Evolutionary conservation across 2,329 filamentous ascomycete species (phyloP).

Genomic region (Thielaviopsis ethacetica): DNA sequence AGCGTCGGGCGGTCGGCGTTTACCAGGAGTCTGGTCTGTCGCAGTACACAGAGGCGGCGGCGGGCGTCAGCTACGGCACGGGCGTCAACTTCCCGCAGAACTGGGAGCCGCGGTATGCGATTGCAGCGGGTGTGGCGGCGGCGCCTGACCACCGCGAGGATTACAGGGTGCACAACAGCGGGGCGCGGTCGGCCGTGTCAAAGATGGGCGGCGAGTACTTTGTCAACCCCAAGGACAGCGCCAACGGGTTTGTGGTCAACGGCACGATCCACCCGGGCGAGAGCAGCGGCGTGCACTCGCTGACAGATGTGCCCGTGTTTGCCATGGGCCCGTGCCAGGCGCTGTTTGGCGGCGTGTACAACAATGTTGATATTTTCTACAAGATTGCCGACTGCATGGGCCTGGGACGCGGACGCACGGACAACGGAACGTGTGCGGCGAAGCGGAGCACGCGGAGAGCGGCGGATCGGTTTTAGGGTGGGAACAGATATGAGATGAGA

Average conservation of each 20-base stretch:
- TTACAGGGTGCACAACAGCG: slow-evolving; percentile 52
- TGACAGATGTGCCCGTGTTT: slow-evolving; percentile 67
- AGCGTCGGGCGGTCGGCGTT: slow-evolving; percentile 57
- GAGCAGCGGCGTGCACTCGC: slow-evolving; percentile 54
- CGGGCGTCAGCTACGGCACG: slow-evolving; percentile 51
- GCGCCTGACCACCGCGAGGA: slow-evolving; percentile 63
- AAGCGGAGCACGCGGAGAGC: slow-evolving; percentile 6
- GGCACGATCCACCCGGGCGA: slow-evolving; percentile 52
- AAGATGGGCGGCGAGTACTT: slow-evolving; percentile 41
- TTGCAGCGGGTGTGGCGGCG: slow-evolving; percentile 56
- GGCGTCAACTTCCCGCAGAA: slow-evolving; percentile 64
- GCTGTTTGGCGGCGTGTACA: slow-evolving; percentile 54
- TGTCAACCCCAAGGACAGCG: slow-evolving; percentile 50
- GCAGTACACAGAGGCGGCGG: slow-evolving; percentile 48
- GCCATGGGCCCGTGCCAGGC: slow-evolving; percentile 67
- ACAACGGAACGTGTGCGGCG: not conserved
- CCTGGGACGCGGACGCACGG: slow-evolving; percentile 20
- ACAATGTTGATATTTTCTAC: slow-evolving; percentile 59
- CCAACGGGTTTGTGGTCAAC: slow-evolving; percentile 55
- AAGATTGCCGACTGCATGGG: slow-evolving; percentile 55
- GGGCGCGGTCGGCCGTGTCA: slow-evolving; percentile 44
- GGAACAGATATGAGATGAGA: not conserved
- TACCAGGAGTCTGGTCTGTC: slow-evolving; percentile 60
- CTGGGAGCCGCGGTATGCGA: slow-evolving; percentile 72
- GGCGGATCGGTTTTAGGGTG: slow-evolving; percentile 9